Evolutionary conservation across 208 protist species (phyloP).

Genomic region (Trypanosoma boissoni): DNA sequence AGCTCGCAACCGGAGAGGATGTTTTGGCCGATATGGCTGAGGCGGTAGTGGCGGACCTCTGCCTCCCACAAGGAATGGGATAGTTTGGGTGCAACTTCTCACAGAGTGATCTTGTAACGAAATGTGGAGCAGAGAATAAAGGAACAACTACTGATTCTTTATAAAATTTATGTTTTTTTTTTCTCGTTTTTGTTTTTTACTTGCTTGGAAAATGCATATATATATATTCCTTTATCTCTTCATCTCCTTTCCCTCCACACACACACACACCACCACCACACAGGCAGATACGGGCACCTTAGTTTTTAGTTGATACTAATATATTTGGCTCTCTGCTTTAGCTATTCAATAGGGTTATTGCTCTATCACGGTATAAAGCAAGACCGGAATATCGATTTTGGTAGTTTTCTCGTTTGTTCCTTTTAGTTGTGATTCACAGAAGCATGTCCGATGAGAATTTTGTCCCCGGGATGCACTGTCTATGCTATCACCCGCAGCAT

Average conservation of each 20-base stretch:
- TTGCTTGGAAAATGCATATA: neutral
- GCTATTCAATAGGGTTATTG: no score
- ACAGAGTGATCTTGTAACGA: no score
- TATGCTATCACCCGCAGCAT: slow-evolving; percentile 28
- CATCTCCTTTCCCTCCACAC: no score
- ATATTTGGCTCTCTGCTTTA: no score
- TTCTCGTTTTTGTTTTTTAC: slow-evolving; percentile 16
- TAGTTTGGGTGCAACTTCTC: neutral
- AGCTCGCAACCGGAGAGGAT: slow-evolving; percentile 14
- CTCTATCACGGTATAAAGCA: no score
- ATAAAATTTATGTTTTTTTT: neutral
- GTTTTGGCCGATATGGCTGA: slow-evolving; percentile 15
- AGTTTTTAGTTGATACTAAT: no score
- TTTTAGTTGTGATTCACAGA: neutral
- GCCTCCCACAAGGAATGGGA: neutral
- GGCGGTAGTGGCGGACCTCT: slow-evolving; percentile 1
- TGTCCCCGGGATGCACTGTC: slow-evolving; percentile 24
- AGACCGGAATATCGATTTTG: no score
- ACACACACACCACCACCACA: no score
- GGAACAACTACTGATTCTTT: neutral
- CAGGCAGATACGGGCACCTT: no score
- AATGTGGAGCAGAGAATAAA: no score
- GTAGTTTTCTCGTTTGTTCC: neutral
- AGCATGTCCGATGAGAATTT: slow-evolving; percentile 1
- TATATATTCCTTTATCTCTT: slow-evolving; percentile 5